Conservation (phyloP, 208 protist species). For the Leishmania major region DNA sequence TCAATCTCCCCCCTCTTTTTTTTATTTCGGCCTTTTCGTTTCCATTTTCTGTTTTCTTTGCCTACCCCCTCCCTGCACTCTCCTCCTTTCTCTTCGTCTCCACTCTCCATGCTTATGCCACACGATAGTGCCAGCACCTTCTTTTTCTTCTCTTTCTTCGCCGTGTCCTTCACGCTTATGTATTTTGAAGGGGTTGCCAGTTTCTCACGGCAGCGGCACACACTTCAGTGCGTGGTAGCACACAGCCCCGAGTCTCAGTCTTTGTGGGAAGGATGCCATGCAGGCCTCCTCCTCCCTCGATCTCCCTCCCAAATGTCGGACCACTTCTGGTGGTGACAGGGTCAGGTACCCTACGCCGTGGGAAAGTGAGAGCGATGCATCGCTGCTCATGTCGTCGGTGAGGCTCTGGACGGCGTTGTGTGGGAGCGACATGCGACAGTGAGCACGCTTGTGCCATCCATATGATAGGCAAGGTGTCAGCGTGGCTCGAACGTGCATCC, state of each 20-base stretch:
- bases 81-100: background rate
- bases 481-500: background rate
- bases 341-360: background rate
- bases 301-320: background rate
- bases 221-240: background rate
- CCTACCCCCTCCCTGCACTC: background rate
- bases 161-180: background rate
- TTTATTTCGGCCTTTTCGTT: background rate
- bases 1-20: background rate
- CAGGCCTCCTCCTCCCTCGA: too few relatives aligned
- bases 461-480: background rate
- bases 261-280: background rate
- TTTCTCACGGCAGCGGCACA: background rate
- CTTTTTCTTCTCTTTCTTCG: background rate
- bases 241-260: too few relatives aligned
- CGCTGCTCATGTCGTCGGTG: background rate
- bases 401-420: background rate
- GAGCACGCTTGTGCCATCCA: background rate
- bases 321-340: background rate
- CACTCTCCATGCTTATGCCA: background rate
- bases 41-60: background rate
- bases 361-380: background rate
- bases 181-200: background rate
- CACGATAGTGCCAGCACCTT: background rate
- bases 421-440: background rate